A percentile compares a stretch with the other conserved stretches of the same genome.
phyloP scores from a whole-genome alignment of 2,329 filamentous ascomycete genomes.

The Diaporthe velutina region DNA sequence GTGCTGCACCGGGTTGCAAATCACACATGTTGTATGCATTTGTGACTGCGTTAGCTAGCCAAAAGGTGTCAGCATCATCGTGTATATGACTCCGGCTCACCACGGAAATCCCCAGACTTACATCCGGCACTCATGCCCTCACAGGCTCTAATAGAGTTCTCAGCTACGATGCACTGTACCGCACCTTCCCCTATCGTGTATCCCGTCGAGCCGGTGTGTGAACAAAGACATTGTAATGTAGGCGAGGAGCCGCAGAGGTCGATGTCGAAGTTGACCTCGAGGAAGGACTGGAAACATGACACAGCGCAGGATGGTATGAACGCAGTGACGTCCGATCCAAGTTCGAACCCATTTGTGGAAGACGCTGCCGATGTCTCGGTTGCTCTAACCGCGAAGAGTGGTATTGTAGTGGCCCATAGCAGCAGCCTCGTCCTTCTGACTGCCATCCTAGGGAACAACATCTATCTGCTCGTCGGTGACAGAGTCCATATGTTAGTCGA shows the following conservation, averaged over 20 bases:
- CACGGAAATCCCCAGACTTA: constrained; percentile 43
- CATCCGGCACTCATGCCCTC: constrained; percentile 56
- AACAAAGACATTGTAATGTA: constrained; percentile 75
- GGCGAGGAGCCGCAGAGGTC: constrained; percentile 62
- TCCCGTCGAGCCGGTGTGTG: constrained; percentile 67
- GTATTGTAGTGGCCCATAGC: constrained; percentile 35
- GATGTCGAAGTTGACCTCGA: constrained; percentile 69
- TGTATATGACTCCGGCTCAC: neutral
- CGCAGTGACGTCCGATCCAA: constrained; percentile 54
- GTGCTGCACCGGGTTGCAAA: constrained; percentile 60
- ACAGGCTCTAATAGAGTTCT: constrained; percentile 65
- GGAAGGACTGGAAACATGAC: constrained; percentile 72
- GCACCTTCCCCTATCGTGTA: constrained; percentile 81
- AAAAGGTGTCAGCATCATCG: constrained; percentile 39
- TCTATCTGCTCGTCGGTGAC: constrained; percentile 47
- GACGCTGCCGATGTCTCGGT: constrained; percentile 45
- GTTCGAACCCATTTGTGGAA: constrained; percentile 46
- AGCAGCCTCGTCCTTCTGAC: constrained; percentile 31
- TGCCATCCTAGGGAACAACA: constrained; percentile 59
- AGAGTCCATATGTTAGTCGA: constrained; percentile 22
- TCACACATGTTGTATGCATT: constrained; percentile 71
- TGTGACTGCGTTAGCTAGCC: constrained; percentile 56
- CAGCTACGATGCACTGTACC: constrained; percentile 74
- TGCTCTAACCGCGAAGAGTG: constrained; percentile 47
- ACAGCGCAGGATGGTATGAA: constrained; percentile 71